Conservation (phyloP, 495 filamentous ascomycete species). For the Immersiella caudata region DNA sequence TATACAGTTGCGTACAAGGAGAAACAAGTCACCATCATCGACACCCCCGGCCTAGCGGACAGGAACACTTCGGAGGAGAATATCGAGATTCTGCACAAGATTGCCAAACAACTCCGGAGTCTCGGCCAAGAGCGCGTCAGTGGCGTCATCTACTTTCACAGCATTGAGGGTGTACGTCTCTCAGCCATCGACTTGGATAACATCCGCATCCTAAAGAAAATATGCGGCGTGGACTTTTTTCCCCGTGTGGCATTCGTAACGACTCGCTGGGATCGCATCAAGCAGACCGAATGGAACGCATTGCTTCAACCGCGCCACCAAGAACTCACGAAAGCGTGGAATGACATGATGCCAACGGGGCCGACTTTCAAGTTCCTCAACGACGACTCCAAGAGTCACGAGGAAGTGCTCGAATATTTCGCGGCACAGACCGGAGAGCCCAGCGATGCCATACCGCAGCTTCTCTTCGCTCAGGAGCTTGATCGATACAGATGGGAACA, state of each 20-base stretch:
- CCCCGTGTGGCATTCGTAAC: neutral
- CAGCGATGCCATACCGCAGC: too few species aligned
- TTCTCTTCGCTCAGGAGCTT: too few species aligned
- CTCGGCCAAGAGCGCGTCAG: neutral
- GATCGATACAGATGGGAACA: too few species aligned
- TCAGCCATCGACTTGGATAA: neutral
- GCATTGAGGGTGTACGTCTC: neutral
- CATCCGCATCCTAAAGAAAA: neutral
- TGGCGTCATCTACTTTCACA: conserved; percentile 11
- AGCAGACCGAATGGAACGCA: too few species aligned
- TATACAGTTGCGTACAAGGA: neutral
- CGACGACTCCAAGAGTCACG: too few species aligned
- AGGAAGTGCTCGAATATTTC: too few species aligned
- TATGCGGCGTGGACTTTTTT: neutral
- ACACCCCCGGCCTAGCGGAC: conserved; percentile 3
- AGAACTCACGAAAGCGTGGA: too few species aligned
- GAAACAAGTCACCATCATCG: conserved; percentile 1
- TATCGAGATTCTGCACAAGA: neutral
- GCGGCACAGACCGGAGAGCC: too few species aligned
- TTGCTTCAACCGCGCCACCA: too few species aligned
- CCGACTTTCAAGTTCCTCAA: too few species aligned
- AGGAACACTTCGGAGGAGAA: neutral
- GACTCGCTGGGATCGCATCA: neutral
- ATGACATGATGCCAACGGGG: too few species aligned
- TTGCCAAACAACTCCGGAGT: neutral